Evolutionary conservation across 257 asterid species (phyloP).

Genomic region (Solanum peruvianum): DNA sequence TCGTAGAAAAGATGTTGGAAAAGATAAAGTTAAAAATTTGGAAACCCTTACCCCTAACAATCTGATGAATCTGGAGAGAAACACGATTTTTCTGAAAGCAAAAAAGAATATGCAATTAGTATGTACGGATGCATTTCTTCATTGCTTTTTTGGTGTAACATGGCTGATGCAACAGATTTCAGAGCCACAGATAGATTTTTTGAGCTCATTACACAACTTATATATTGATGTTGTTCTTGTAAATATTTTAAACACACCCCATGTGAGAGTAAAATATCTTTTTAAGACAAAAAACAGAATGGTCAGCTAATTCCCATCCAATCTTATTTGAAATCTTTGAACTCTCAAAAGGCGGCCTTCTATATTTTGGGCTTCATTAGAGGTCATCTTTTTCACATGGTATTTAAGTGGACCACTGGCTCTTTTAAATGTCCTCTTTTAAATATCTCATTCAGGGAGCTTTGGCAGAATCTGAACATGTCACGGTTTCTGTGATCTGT

Average conservation of each 20-base stretch:
- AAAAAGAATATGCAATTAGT: too few relatives aligned
- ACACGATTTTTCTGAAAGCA: too few relatives aligned
- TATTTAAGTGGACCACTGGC: neutral
- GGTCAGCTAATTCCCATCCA: neutral
- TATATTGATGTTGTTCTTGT: neutral
- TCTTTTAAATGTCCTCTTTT: neutral
- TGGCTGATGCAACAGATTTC: too few relatives aligned
- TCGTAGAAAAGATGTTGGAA: too few relatives aligned
- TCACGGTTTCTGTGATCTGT: neutral
- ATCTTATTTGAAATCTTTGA: neutral
- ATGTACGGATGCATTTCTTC: too few relatives aligned
- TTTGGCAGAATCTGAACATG: neutral
- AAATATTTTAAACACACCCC: too few relatives aligned
- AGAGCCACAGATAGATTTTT: too few relatives aligned
- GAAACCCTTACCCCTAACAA: too few relatives aligned
- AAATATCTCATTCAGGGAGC: neutral
- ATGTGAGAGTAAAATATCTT: too few relatives aligned
- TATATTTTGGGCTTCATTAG: neutral
- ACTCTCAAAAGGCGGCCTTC: neutral
- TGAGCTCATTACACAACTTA: neutral
- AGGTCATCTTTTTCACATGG: neutral
- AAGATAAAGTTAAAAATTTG: too few relatives aligned
- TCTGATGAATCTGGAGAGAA: too few relatives aligned
- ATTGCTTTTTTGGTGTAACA: too few relatives aligned
- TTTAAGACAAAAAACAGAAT: neutral